Conservation (phyloP, 352 stramenopile genomes). For the Phytopythium boreale region DNA sequence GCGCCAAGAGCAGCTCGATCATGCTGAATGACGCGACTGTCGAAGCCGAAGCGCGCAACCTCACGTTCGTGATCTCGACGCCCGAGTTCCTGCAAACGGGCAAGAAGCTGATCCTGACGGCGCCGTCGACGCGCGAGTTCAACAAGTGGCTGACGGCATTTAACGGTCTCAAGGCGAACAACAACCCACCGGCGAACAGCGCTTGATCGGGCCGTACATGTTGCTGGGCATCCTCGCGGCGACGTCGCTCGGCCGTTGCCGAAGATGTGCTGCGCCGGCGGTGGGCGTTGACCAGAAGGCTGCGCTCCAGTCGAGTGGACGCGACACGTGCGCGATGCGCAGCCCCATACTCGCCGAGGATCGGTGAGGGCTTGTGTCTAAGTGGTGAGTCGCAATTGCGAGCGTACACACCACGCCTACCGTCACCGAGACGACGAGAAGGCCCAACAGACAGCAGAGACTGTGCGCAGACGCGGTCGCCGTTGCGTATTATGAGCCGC, state of each 20-base stretch:
- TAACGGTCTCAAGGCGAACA: constrained; percentile 33
- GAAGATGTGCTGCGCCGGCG: not conserved
- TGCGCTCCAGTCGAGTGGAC: not conserved
- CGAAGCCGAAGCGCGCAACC: constrained; percentile 54
- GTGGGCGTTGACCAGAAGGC: not conserved
- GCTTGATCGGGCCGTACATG: constrained; percentile 21
- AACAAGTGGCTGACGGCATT: constrained; percentile 84
- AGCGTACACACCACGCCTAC: not conserved
- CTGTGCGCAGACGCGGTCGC: not conserved
- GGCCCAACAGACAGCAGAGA: not conserved
- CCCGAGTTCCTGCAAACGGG: constrained; percentile 65
- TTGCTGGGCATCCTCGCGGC: not conserved
- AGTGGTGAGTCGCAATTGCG: too few relatives aligned
- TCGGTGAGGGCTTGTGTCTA: too few relatives aligned
- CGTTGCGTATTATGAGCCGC: not conserved
- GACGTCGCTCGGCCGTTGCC: not conserved
- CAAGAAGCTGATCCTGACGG: constrained; percentile 80
- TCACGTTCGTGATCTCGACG: constrained; percentile 79
- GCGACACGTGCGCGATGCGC: not conserved
- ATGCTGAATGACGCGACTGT: constrained; percentile 62
- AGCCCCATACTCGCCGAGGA: too few relatives aligned
- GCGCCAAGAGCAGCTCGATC: constrained; percentile 71
- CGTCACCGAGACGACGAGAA: not conserved
- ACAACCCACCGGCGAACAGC: constrained; percentile 28
- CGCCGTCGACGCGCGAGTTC: constrained; percentile 71